Evolutionary conservation across 75 land plant genomes (phyloP).

Genomic region (Sequoiadendron giganteum): DNA sequence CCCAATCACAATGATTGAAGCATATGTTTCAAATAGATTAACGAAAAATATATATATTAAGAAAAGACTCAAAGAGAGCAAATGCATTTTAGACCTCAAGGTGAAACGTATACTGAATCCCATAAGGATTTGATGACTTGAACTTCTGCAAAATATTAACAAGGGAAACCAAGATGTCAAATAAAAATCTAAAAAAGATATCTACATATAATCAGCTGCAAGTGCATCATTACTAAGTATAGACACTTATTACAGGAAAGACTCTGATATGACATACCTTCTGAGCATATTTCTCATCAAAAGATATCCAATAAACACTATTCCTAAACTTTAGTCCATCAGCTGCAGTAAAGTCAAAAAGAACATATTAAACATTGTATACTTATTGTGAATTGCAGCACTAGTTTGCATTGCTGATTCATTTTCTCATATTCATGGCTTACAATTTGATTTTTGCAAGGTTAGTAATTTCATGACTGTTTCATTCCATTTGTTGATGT

Average conservation of each 20-base stretch:
- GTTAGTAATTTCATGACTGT: too few relatives aligned
- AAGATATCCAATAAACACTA: slow-evolving; percentile 74
- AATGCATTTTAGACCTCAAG: slow-evolving; percentile 43
- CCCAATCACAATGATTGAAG: neutral
- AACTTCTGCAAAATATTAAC: slow-evolving; percentile 56
- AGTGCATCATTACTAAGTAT: slow-evolving; percentile 1
- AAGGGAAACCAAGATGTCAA: neutral
- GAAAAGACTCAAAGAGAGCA: neutral
- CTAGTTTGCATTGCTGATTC: too few relatives aligned
- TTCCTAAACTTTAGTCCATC: slow-evolving; percentile 80
- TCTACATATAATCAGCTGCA: neutral
- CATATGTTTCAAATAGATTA: neutral
- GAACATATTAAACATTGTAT: neutral
- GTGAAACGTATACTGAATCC: slow-evolving; percentile 90
- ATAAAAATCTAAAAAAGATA: neutral
- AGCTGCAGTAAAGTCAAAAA: slow-evolving; percentile 49
- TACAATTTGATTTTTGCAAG: too few relatives aligned
- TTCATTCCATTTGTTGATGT: neutral
- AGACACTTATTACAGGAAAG: neutral
- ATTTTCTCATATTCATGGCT: too few relatives aligned
- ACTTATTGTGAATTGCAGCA: neutral
- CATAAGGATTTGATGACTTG: slow-evolving; percentile 79
- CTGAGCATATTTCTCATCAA: slow-evolving; percentile 65
- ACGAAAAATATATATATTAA: neutral
- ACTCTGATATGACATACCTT: slow-evolving; percentile 44